These are phyloP conservation scores for Coemansia sp. DNA, from an alignment of 192 early-diverging fungal species.

Conservation along the genomic window DNA sequence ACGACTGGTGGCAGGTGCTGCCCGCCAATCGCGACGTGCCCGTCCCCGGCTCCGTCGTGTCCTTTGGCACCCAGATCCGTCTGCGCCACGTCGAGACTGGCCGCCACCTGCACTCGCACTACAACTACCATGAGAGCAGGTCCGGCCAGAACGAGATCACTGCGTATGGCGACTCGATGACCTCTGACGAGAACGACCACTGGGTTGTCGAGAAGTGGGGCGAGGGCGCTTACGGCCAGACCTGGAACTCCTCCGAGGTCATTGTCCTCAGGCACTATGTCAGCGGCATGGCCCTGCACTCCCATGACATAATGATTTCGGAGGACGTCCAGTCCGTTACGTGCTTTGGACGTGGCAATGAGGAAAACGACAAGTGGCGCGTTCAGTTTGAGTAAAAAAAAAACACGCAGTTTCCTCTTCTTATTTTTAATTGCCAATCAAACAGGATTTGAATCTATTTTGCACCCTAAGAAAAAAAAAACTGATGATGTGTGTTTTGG, in stretches of 20 bases:
- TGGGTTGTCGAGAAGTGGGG: conserved; percentile 57
- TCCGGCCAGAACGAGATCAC: conserved; percentile 60
- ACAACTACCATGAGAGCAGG: conserved; percentile 38
- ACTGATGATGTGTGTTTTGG: too few species aligned
- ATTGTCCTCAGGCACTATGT: conserved; percentile 53
- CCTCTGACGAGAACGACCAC: conserved; percentile 58
- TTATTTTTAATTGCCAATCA: background rate
- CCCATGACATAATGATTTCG: conserved; percentile 35
- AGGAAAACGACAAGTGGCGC: conserved; percentile 60
- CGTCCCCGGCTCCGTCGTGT: conserved; percentile 40
- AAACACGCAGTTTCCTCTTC: background rate
- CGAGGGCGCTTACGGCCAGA: conserved; percentile 43
- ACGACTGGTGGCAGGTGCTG: conserved; percentile 56
- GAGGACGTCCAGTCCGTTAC: conserved; percentile 54
- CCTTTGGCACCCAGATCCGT: conserved; percentile 53
- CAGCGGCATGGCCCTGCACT: conserved; percentile 55
- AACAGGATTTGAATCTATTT: background rate
- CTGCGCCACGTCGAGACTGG: conserved; percentile 55
- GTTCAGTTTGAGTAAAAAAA: conserved; percentile 27
- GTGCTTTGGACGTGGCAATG: conserved; percentile 49
- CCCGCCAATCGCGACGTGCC: conserved; percentile 48
- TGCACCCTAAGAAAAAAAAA: background rate
- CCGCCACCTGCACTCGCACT: conserved; percentile 58
- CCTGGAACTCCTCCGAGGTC: conserved; percentile 49
- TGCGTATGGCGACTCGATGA: conserved; percentile 50